Percentiles rank a stretch among this genome's conserved stretches.
Conservation (phyloP, 768 basidiomycete species). For the Lentinula sp. region DNA sequence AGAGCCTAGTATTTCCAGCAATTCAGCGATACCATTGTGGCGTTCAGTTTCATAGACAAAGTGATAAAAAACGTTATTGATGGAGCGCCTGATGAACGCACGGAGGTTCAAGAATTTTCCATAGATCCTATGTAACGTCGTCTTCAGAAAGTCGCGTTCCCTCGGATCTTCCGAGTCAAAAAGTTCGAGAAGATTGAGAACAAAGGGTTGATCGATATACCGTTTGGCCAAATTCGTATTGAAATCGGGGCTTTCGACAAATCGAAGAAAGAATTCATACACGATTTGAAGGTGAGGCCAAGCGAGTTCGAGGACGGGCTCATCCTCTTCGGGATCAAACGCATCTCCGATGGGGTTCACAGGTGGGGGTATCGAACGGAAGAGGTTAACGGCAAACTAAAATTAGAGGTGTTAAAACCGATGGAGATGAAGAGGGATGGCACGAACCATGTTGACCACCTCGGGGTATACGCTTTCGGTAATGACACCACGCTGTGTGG, state of each 20-base stretch:
- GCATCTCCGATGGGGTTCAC: conserved; percentile 98
- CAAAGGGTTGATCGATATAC: conserved; percentile 94
- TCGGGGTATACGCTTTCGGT: conserved; percentile 98
- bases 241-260: conserved; percentile 96
- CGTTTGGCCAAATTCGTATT: conserved; percentile 97
- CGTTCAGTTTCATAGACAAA: conserved; percentile 99
- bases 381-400: conserved; percentile 96
- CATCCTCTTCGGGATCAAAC: conserved; percentile 99
- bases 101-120: conserved; percentile 99
- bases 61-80: conserved; percentile 99
- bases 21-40: conserved; percentile 98
- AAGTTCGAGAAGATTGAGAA: conserved; percentile 92
- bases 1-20: conserved; percentile 95
- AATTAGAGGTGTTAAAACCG: not conserved
- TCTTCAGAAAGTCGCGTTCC: conserved; percentile 99
- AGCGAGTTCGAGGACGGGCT: conserved; percentile 96
- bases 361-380: conserved; percentile 98
- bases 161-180: conserved; percentile 99
- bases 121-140: conserved; percentile 97
- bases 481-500: conserved; percentile 91
- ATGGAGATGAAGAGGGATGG: conserved; percentile 6
- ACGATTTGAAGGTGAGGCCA: conserved; percentile 99
- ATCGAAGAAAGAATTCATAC: conserved; percentile 99
- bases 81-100: conserved; percentile 96
- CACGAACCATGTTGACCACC: conserved; percentile 92